Evolutionary conservation across 2,329 filamentous ascomycete genomes (phyloP).

Genomic region (Ophiosphaerella narmari): DNA sequence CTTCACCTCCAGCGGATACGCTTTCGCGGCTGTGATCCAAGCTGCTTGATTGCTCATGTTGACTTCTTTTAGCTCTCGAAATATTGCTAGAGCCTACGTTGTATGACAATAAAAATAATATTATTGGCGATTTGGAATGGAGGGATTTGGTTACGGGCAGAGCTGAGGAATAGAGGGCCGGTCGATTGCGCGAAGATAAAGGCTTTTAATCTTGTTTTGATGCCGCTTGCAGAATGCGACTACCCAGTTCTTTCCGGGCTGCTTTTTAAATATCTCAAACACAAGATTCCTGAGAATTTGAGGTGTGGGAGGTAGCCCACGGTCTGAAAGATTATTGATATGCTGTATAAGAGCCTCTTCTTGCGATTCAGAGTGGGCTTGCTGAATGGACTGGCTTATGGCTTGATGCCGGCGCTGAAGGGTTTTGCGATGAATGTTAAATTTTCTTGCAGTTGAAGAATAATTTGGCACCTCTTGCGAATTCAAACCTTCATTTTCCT

Average conservation of each 20-base stretch:
- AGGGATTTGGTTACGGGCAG: too few species aligned
- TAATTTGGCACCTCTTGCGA: not conserved
- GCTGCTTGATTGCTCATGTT: too few species aligned
- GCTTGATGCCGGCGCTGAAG: constrained; percentile 1
- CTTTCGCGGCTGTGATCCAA: too few species aligned
- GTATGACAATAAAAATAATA: too few species aligned
- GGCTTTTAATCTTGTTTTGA: constrained; percentile 1
- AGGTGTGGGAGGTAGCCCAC: constrained; percentile 5
- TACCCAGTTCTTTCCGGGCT: not conserved
- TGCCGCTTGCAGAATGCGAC: not conserved
- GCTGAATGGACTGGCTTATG: constrained; percentile 1
- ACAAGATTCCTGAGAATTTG: constrained; percentile 2
- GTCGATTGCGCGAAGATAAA: not conserved
- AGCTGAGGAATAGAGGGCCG: too few species aligned
- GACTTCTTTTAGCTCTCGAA: too few species aligned
- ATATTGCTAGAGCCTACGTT: too few species aligned
- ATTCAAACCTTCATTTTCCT: not conserved
- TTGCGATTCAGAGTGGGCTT: not conserved
- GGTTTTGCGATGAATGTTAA: not conserved
- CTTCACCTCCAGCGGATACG: too few species aligned
- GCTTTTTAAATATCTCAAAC: not conserved
- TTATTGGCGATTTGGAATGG: too few species aligned
- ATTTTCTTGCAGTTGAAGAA: not conserved
- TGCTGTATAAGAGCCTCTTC: constrained; percentile 7
- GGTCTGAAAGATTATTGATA: constrained; percentile 4